Percentiles rank a stretch among this genome's conserved stretches.
These are phyloP conservation scores for Pulicaria dysenterica DNA, from an alignment of 129 eudicot genomes.

Conservation along the genomic window DNA sequence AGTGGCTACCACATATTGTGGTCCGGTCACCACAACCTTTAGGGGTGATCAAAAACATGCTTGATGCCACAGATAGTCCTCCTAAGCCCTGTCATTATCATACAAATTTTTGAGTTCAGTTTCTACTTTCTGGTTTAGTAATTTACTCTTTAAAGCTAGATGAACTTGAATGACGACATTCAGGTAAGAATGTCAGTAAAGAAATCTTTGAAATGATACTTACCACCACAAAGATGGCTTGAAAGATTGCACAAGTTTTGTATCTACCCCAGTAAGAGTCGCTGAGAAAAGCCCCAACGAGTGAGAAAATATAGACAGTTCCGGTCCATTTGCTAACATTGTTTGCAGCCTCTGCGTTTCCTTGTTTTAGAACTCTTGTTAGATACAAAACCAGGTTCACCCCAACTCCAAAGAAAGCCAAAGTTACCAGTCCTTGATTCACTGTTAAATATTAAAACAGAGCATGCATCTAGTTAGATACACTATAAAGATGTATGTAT, in stretches of 20 bases:
- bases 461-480: slow-evolving; percentile 26
- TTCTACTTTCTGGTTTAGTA: not conserved
- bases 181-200: not conserved
- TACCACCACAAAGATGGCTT: slow-evolving; percentile 74
- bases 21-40: slow-evolving; percentile 82
- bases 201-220: slow-evolving; percentile 23
- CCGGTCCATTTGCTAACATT: slow-evolving; percentile 99
- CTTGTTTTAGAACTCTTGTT: slow-evolving; percentile 82
- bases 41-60: slow-evolving; percentile 73
- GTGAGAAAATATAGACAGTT: slow-evolving; percentile 94
- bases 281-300: slow-evolving; percentile 94
- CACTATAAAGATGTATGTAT: no score
- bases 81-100: slow-evolving; percentile 57
- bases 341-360: slow-evolving; percentile 95
- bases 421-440: slow-evolving; percentile 92
- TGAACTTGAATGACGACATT: not conserved
- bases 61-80: slow-evolving; percentile 60
- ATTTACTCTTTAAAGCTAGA: not conserved
- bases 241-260: slow-evolving; percentile 96
- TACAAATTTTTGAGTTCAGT: slow-evolving; percentile 1
- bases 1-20: slow-evolving; percentile 54
- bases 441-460: slow-evolving; percentile 46
- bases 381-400: slow-evolving; percentile 90
- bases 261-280: slow-evolving; percentile 97
- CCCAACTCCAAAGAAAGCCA: slow-evolving; percentile 96